Base-by-base conservation (phyloP, 257 asterid species). In the Rauvolfia tetraphylla region DNA sequence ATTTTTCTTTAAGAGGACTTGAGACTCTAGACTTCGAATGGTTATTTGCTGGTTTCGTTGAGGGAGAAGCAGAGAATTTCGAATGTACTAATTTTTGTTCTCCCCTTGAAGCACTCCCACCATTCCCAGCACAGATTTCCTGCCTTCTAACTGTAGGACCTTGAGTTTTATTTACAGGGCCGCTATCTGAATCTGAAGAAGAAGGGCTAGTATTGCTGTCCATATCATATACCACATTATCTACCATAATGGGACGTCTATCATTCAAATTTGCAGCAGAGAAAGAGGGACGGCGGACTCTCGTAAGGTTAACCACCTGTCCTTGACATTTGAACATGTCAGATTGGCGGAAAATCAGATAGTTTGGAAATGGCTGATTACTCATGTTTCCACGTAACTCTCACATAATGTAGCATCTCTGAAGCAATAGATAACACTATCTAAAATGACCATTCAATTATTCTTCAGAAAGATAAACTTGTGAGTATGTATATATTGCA, bases 181-280 rank as follows among this genome's bases (percentile, higher is more conserved):
- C 76, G 77, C 79, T 75, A 41, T 93, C 96, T 38, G 96, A 88
- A 84, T 92, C 97, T n/a, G 98, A 93, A n/a, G 98, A 89, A 0
- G 98, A 93, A 76, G 91, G 86, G 68, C 91, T 84, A 41, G 92
- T 87, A 34, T 89, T 82, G 69, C 84, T 84, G 79, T 93, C 97
- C 93, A 93, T 89, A 81, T 89, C 93, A 63, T 86, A 93, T 62
- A 93, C 74, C 46, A 93, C 80, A 69, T 93, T 93, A 76, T 91
- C 97, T 23, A 86, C 77, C 93, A 93, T 71, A 54, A 74, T 49
- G 5, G 97, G 98, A 77, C 65, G 85, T 74, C 75, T 82, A 68
- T 61, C 72, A 73, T 78, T 76, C 44, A 88, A 76, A 68, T 61
- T 78, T 69, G 83, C 73, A 51, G 84, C 63, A 23, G 90, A 63